These are phyloP conservation scores for Hericium rajendrae DNA, from an alignment of 768 basidiomycete genomes.

Conservation along the genomic window DNA sequence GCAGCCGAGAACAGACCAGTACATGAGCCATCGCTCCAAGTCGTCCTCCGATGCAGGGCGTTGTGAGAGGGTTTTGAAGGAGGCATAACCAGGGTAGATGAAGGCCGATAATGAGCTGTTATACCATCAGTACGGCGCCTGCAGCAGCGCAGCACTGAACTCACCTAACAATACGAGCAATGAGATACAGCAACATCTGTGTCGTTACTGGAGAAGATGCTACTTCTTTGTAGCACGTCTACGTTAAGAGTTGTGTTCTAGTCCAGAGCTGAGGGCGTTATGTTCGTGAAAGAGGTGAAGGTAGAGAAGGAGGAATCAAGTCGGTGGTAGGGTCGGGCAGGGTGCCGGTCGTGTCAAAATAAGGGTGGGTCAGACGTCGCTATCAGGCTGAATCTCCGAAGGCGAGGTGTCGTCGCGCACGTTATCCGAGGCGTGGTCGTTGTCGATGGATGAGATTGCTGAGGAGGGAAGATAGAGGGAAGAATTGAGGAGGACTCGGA, in stretches of 20 bases:
- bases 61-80: slow-evolving; percentile 88
- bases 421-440: background rate
- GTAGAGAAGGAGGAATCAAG: background rate
- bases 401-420: background rate
- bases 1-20: slow-evolving; percentile 86
- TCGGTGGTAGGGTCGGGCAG: background rate
- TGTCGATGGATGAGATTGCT: background rate
- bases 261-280: background rate
- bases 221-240: background rate
- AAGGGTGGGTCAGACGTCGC: background rate
- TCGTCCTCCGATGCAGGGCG: slow-evolving; percentile 80
- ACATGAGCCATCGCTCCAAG: slow-evolving; percentile 93
- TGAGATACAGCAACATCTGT: slow-evolving; percentile 33
- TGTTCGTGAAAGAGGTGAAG: background rate
- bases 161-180: slow-evolving; percentile 33
- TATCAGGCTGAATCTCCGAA: background rate
- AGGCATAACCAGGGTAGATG: slow-evolving; percentile 90
- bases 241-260: background rate
- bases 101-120: slow-evolving; percentile 65
- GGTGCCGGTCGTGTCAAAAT: background rate
- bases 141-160: background rate
- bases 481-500: too few species aligned
- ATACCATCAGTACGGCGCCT: background rate
- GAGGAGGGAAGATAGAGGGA: too few species aligned
- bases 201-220: background rate